Percentiles rank a stretch among this genome's conserved stretches.
Conservation (phyloP, 2,329 filamentous ascomycete genomes). For the Microsporum canis region DNA sequence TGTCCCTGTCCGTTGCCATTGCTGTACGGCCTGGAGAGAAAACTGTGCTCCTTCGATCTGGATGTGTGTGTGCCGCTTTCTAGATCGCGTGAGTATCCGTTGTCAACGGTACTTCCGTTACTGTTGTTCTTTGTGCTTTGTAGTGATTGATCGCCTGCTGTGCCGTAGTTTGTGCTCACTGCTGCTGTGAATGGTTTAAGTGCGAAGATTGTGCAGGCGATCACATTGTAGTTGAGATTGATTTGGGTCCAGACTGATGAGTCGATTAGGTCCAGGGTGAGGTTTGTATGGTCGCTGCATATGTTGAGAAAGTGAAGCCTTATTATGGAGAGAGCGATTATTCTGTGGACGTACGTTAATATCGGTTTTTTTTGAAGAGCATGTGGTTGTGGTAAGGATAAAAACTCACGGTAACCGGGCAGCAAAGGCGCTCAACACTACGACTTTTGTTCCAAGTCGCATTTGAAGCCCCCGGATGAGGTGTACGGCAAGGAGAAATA, state of each 20-base stretch:
- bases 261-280: slow-evolving; percentile 25
- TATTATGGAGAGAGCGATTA: slow-evolving; percentile 28
- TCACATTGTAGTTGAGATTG: slow-evolving; percentile 26
- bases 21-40: not conserved
- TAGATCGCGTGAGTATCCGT: not conserved
- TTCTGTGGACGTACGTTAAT: slow-evolving; percentile 17
- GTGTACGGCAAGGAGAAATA: slow-evolving; percentile 22
- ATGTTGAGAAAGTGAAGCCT: slow-evolving; percentile 25
- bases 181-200: slow-evolving; percentile 29
- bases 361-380: not conserved
- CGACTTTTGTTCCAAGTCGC: slow-evolving; percentile 23
- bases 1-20: not conserved
- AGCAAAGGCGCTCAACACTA: slow-evolving; percentile 25
- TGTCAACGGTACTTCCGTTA: not conserved
- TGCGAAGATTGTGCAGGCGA: slow-evolving; percentile 29
- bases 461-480: slow-evolving; percentile 26
- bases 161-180: slow-evolving; percentile 28
- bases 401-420: slow-evolving; percentile 28
- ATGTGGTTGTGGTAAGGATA: not conserved
- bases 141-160: slow-evolving; percentile 20
- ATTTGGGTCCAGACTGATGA: slow-evolving; percentile 29
- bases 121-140: slow-evolving; percentile 17
- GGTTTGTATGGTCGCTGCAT: slow-evolving; percentile 23
- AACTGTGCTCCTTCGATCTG: not conserved
- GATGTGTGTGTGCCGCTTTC: not conserved